phyloP scores from a whole-genome alignment of 2,329 filamentous ascomycete species.

The Paramyrothecium sp. region DNA sequence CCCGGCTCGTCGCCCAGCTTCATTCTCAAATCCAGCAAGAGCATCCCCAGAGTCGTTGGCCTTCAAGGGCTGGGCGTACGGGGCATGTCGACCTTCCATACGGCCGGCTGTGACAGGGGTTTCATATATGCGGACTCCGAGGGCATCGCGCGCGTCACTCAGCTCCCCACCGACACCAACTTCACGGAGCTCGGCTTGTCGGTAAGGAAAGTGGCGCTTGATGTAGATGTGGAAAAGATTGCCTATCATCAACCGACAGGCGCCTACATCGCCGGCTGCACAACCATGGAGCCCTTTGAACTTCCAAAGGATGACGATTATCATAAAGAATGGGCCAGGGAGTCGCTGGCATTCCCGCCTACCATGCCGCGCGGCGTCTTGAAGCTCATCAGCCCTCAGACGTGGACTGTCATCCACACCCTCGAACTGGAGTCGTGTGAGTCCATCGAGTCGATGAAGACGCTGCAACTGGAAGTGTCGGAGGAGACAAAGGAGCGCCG shows the following conservation, averaged over 20 bases:
- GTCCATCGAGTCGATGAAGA: slow-evolving; percentile 76
- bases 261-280: slow-evolving; percentile 76
- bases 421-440: slow-evolving; percentile 73
- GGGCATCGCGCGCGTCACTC: slow-evolving; percentile 71
- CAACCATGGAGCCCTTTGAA: slow-evolving; percentile 68
- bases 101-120: slow-evolving; percentile 72
- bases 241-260: slow-evolving; percentile 74
- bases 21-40: slow-evolving; percentile 78
- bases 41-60: slow-evolving; percentile 70
- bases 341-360: slow-evolving; percentile 64
- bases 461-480: slow-evolving; percentile 83
- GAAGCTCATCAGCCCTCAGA: slow-evolving; percentile 75
- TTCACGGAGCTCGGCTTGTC: slow-evolving; percentile 76
- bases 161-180: slow-evolving; percentile 64
- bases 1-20: slow-evolving; percentile 79
- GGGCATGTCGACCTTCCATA: slow-evolving; percentile 75
- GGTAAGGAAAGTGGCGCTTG: slow-evolving; percentile 68
- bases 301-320: slow-evolving; percentile 84
- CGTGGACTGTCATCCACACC: slow-evolving; percentile 76
- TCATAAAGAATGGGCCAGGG: slow-evolving; percentile 76
- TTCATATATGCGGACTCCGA: slow-evolving; percentile 79
- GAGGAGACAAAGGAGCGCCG: slow-evolving; percentile 86
- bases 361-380: slow-evolving; percentile 69
- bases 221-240: slow-evolving; percentile 68
- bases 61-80: slow-evolving; percentile 68